phyloP scores from a whole-genome alignment of 1,284 basidiomycete genomes.

The Marasmius sp. region DNA sequence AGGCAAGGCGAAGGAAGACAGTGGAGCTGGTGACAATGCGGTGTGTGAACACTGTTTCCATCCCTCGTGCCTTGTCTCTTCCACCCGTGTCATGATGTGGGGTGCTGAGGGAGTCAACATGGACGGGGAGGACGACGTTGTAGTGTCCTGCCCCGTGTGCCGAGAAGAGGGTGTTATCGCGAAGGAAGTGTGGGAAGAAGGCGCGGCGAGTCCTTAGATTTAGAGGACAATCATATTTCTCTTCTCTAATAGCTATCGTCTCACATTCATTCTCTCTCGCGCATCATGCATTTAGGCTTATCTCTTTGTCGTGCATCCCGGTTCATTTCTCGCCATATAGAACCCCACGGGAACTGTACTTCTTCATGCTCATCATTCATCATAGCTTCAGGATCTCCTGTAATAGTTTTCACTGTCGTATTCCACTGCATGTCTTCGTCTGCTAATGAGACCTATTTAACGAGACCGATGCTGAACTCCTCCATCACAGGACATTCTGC shows the following conservation, averaged over 20 bases:
- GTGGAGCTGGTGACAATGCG: conserved; percentile 16
- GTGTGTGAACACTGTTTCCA: conserved; percentile 69
- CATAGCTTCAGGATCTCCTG: too few relatives aligned
- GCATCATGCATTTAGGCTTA: too few relatives aligned
- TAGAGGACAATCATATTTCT: background rate
- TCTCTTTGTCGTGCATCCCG: too few relatives aligned
- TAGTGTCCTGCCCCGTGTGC: conserved; percentile 71
- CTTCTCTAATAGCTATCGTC: background rate
- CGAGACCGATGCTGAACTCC: too few relatives aligned
- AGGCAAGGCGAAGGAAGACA: conserved; percentile 15
- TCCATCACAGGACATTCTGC: too few relatives aligned
- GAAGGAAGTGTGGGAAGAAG: conserved; percentile 60
- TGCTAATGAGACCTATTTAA: too few relatives aligned
- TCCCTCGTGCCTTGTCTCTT: conserved; percentile 68
- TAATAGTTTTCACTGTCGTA: too few relatives aligned
- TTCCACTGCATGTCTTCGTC: too few relatives aligned
- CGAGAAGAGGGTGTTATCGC: conserved; percentile 56
- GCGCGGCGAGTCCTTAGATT: conserved; percentile 18
- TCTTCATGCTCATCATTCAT: too few relatives aligned
- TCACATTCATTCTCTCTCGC: too few relatives aligned
- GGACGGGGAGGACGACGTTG: conserved; percentile 35
- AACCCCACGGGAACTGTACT: too few relatives aligned
- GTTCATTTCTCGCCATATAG: too few relatives aligned
- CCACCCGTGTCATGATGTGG: conserved; percentile 66
- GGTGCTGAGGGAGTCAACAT: conserved; percentile 41